phyloP scores from a whole-genome alignment of 371 early-diverging fungal species.

The Fennellomyces sp. region DNA sequence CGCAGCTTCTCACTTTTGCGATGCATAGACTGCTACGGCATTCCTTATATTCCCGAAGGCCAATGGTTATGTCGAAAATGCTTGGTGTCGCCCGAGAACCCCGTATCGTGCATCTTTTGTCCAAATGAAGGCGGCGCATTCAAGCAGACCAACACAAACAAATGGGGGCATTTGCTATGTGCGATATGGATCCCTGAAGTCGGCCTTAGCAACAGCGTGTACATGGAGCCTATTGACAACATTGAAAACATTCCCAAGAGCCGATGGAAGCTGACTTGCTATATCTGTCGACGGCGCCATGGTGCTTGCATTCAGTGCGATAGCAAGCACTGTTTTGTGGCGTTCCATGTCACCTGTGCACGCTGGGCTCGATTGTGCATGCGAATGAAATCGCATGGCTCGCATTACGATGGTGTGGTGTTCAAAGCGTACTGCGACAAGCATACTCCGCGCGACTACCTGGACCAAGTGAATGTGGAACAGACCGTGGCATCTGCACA shows the following conservation, averaged over 20 bases:
- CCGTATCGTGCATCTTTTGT: conserved; percentile 93
- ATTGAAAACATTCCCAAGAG: conserved; percentile 86
- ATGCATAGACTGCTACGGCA: conserved; percentile 94
- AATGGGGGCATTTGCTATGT: conserved; percentile 97
- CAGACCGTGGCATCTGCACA: conserved; percentile 40
- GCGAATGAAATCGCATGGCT: conserved; percentile 69
- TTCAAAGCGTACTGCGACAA: conserved; percentile 79
- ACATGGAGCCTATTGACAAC: conserved; percentile 98
- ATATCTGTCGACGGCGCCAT: conserved; percentile 78
- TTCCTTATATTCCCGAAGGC: conserved; percentile 98
- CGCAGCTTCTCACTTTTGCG: neutral
- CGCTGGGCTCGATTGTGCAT: conserved; percentile 86
- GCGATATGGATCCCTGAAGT: conserved; percentile 97
- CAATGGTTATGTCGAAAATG: conserved; percentile 99
- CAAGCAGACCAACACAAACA: conserved; percentile 90
- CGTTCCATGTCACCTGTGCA: conserved; percentile 97
- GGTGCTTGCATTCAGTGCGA: conserved; percentile 98
- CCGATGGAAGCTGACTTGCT: conserved; percentile 89
- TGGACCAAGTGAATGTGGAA: conserved; percentile 58
- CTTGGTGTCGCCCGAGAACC: conserved; percentile 89
- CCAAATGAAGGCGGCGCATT: conserved; percentile 96
- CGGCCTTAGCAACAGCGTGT: conserved; percentile 84
- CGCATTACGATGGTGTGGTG: conserved; percentile 58
- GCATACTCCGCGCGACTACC: conserved; percentile 80
- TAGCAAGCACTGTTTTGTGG: conserved; percentile 83